Evolutionary conservation across 192 early-diverging fungal genomes (phyloP).

Genomic region (Polychytrium aggregatum): DNA sequence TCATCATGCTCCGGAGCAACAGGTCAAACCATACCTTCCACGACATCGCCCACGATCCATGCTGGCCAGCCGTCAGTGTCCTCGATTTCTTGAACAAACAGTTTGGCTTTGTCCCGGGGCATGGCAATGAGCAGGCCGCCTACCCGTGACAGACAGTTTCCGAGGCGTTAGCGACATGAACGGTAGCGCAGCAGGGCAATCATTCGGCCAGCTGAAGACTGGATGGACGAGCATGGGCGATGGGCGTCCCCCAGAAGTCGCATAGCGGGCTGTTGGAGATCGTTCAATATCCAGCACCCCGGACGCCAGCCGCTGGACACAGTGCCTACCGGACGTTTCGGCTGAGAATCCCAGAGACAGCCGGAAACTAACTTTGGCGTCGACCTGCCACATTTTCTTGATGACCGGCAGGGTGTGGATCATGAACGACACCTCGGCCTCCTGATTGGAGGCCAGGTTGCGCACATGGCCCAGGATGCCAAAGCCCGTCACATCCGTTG

Average conservation of each 20-base stretch:
- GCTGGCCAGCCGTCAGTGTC: conserved; percentile 1
- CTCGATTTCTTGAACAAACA: background rate
- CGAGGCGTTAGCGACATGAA: too few relatives aligned
- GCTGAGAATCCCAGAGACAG: background rate
- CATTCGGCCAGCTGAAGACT: too few relatives aligned
- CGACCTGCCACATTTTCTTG: background rate
- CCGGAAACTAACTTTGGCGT: background rate
- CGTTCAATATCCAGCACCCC: too few relatives aligned
- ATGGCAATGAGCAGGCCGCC: conserved; percentile 1
- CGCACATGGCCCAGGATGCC: conserved; percentile 2
- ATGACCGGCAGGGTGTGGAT: conserved; percentile 4
- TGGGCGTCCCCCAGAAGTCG: too few relatives aligned
- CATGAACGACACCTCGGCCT: background rate
- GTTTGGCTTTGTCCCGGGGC: background rate
- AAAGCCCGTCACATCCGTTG: conserved; percentile 5
- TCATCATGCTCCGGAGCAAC: too few relatives aligned
- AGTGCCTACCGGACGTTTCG: conserved; percentile 3
- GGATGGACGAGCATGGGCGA: too few relatives aligned
- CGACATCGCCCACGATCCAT: conserved; percentile 4
- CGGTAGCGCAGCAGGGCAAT: too few relatives aligned
- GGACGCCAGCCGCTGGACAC: too few relatives aligned
- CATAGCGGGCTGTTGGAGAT: too few relatives aligned
- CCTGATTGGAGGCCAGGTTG: conserved; percentile 1
- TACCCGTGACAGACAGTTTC: too few relatives aligned
- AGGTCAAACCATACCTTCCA: too few relatives aligned